A percentile compares a stretch with the other conserved stretches of the same genome.
Evolutionary conservation across 139 green algal species (phyloP).

Genomic region (Pedinophyceae sp.): DNA sequence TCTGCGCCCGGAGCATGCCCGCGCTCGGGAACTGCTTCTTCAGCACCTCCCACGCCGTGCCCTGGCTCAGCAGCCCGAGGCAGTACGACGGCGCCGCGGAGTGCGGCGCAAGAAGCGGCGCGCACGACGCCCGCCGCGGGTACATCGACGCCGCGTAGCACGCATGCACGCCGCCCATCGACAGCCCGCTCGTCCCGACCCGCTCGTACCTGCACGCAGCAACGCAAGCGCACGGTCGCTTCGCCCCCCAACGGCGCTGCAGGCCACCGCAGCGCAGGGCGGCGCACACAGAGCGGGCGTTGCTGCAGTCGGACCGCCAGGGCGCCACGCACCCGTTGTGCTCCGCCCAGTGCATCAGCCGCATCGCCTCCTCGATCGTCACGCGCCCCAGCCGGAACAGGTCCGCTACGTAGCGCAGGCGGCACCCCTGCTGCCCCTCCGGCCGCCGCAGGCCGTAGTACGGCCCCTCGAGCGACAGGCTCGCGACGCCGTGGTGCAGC

Average conservation of each 20-base stretch:
- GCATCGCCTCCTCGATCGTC: constrained; percentile 65
- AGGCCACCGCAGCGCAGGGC: too few relatives aligned
- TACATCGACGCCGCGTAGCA: constrained; percentile 59
- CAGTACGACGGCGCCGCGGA: constrained; percentile 56
- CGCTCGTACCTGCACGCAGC: constrained; percentile 29
- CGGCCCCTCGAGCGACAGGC: constrained; percentile 56
- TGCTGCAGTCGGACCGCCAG: too few relatives aligned
- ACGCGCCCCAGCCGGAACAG: constrained; percentile 59
- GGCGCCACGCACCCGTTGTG: neutral
- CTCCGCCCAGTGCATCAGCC: constrained; percentile 45
- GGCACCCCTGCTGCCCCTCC: constrained; percentile 41
- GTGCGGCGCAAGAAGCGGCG: constrained; percentile 54
- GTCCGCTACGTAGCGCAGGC: constrained; percentile 61
- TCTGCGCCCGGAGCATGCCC: too few relatives aligned
- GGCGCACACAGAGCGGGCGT: too few relatives aligned
- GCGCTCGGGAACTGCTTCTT: too few relatives aligned
- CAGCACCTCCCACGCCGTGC: too few relatives aligned
- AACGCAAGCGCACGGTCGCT: too few relatives aligned
- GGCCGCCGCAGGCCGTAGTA: constrained; percentile 60
- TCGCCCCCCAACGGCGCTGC: too few relatives aligned
- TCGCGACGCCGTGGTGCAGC: constrained; percentile 44
- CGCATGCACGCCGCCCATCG: constrained; percentile 78
- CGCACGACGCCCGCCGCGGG: constrained; percentile 32
- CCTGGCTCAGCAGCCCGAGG: too few relatives aligned
- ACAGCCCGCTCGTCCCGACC: constrained; percentile 28